Percentiles rank a stretch among this genome's conserved stretches.
Conservation (phyloP, 139 green algal species). For the Chlamydomonas sp. region DNA sequence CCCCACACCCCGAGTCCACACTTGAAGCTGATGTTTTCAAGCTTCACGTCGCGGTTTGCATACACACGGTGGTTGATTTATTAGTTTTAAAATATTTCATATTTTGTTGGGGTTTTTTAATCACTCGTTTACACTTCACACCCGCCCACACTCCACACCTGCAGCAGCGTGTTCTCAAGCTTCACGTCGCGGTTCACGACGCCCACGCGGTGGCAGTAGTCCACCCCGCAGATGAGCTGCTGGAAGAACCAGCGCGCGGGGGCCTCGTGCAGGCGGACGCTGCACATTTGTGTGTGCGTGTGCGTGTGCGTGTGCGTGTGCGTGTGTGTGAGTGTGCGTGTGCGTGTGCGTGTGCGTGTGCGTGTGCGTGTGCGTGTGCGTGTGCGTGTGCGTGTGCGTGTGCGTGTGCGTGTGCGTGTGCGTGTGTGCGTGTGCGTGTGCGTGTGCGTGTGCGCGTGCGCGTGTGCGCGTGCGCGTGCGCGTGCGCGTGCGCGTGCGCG, state of each 20-base stretch:
- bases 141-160: conserved; percentile 13
- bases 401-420: neutral
- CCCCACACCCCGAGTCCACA: no score
- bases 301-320: neutral
- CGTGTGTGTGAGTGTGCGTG: no score
- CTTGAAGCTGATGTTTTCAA: no score
- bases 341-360: neutral
- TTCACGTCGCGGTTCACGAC: conserved; percentile 75
- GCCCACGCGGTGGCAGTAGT: conserved; percentile 65
- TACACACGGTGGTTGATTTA: no score
- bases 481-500: neutral
- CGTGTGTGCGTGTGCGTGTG: neutral
- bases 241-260: conserved; percentile 11
- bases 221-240: conserved; percentile 87
- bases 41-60: no score
- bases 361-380: neutral
- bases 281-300: neutral
- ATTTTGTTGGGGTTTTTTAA: no score
- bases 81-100: no score
- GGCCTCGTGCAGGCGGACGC: neutral
- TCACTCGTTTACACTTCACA: no score
- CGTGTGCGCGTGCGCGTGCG: neutral
- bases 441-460: neutral
- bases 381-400: neutral
- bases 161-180: conserved; percentile 17